phyloP scores from a whole-genome alignment of 495 filamentous ascomycete genomes.

The Trichoderma orchidacearum region DNA sequence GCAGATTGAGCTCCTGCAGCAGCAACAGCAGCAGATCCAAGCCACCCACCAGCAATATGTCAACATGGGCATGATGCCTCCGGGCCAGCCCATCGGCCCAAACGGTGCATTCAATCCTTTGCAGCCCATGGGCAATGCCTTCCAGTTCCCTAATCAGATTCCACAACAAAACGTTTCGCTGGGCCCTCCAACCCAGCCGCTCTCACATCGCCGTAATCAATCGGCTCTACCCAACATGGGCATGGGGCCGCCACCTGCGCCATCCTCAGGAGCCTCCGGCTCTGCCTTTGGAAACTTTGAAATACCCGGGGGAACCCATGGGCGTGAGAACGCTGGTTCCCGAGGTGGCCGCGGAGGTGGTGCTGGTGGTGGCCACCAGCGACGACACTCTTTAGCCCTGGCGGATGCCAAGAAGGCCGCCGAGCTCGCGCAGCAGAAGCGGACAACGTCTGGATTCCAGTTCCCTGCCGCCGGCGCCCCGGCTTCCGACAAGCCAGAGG shows the following conservation, averaged over 20 bases:
- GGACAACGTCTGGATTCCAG: conserved; percentile 85
- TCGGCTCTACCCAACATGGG: conserved; percentile 89
- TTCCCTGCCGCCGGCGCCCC: conserved; percentile 71
- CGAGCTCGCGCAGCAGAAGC: conserved; percentile 91
- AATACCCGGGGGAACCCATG: conserved; percentile 44
- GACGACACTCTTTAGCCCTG: conserved; percentile 86
- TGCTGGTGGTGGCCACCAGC: conserved; percentile 68
- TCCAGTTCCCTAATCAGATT: conserved; percentile 80
- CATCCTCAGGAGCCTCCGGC: conserved; percentile 88
- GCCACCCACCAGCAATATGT: conserved; percentile 94
- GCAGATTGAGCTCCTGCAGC: conserved; percentile 94
- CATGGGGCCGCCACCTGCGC: conserved; percentile 88
- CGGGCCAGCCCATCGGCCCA: conserved; percentile 60
- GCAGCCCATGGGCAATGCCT: conserved; percentile 60
- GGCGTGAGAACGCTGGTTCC: conserved; percentile 53
- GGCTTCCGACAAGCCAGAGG: conserved; percentile 36
- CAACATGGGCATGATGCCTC: conserved; percentile 86
- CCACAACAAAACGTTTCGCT: conserved; percentile 59
- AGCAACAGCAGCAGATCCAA: conserved; percentile 96
- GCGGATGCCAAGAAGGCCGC: conserved; percentile 97
- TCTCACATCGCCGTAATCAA: conserved; percentile 93
- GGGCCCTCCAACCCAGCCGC: conserved; percentile 62
- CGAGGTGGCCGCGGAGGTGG: conserved; percentile 64
- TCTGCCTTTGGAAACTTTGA: conserved; percentile 67
- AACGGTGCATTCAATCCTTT: conserved; percentile 54